Evolutionary conservation across 2,329 filamentous ascomycete genomes (phyloP).

Genomic region (Niveomyces coronatus): DNA sequence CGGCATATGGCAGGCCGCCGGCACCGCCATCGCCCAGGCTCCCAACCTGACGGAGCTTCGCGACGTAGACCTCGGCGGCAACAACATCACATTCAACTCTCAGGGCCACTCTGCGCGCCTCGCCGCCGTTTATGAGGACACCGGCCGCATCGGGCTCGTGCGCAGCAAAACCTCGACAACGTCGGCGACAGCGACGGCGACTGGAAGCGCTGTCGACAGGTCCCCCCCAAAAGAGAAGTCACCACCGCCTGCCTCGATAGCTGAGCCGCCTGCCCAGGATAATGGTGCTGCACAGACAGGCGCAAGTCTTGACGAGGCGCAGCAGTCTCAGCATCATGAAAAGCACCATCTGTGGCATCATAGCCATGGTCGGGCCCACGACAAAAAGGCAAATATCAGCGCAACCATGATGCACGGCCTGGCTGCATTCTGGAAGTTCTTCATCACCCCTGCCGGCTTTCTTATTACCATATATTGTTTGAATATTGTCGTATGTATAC

Average conservation of each 20-base stretch:
- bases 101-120: constrained; percentile 20
- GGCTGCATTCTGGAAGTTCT: constrained; percentile 20
- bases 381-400: constrained; percentile 16
- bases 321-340: constrained; percentile 7
- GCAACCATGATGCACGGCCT: constrained; percentile 16
- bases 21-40: constrained; percentile 21
- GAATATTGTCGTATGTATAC: constrained; percentile 19
- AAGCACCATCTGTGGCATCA: constrained; percentile 11
- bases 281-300: too few species aligned
- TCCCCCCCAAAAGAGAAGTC: not conserved
- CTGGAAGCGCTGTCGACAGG: too few species aligned
- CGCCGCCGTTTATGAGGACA: constrained; percentile 16
- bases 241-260: not conserved
- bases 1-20: constrained; percentile 21
- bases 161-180: constrained; percentile 11
- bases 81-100: constrained; percentile 19
- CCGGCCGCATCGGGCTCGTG: constrained; percentile 16
- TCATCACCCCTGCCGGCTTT: constrained; percentile 18
- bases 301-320: not conserved
- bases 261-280: not conserved
- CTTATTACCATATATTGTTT: constrained; percentile 20
- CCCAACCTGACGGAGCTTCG: constrained; percentile 20
- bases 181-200: too few species aligned
- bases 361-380: constrained; percentile 13
- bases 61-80: constrained; percentile 17